Conservation (phyloP, 139 green algal species). For the Edaphochlamys debaryana region DNA sequence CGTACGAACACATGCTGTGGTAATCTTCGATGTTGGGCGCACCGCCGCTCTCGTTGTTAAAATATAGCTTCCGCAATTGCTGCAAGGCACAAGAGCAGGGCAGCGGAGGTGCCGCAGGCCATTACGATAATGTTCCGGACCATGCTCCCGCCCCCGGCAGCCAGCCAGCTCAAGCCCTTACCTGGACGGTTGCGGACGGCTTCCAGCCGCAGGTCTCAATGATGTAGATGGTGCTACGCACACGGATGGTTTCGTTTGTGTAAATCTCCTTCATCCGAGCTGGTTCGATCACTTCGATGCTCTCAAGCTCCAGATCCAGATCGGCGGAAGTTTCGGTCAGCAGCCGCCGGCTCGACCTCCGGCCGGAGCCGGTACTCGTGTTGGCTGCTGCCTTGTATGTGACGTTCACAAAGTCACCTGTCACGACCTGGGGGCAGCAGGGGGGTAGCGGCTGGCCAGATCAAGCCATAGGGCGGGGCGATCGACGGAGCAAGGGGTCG, state of each 20-base stretch:
- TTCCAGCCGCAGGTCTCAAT: slow-evolving; percentile 7
- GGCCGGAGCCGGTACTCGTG: too few species aligned
- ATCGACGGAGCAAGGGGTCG: too few species aligned
- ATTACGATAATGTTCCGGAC: not conserved
- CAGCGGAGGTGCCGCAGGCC: not conserved
- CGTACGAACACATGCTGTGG: slow-evolving; percentile 3
- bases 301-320: not conserved
- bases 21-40: slow-evolving; percentile 2
- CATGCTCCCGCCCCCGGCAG: too few species aligned
- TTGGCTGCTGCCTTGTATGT: not conserved
- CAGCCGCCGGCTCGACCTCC: not conserved
- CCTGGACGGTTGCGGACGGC: not conserved
- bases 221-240: slow-evolving; percentile 22
- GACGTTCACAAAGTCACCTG: not conserved
- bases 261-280: slow-evolving; percentile 18
- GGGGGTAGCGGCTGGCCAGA: too few species aligned
- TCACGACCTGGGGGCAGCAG: not conserved
- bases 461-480: too few species aligned
- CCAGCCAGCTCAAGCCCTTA: not conserved
- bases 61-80: not conserved
- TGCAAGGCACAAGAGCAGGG: not conserved
- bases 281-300: not conserved
- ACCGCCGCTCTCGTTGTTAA: not conserved
- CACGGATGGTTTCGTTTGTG: not conserved
- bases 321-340: not conserved